Conservation (phyloP, 352 stramenopile genomes). For the Phytopythium chamaehyphon region DNA sequence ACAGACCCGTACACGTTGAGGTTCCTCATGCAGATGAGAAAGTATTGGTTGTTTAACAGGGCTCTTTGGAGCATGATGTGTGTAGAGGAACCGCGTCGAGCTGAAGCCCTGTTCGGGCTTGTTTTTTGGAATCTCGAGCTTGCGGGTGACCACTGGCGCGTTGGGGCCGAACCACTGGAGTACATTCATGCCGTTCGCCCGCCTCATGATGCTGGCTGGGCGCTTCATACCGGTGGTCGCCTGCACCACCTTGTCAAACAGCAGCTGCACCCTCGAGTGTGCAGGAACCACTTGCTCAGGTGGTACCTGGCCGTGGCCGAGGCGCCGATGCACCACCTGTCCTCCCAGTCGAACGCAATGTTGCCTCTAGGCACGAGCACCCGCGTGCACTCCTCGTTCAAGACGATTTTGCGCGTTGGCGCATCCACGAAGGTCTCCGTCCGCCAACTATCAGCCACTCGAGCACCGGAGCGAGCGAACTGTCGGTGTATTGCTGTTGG, state of each 20-base stretch:
- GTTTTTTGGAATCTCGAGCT: slow-evolving; percentile 21
- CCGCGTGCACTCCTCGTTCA: slow-evolving; percentile 17
- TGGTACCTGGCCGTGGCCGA: slow-evolving; percentile 22
- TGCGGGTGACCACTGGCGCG: slow-evolving; percentile 15
- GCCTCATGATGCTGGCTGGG: slow-evolving; percentile 25
- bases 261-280: slow-evolving; percentile 10
- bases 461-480: slow-evolving; percentile 3
- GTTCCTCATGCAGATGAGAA: slow-evolving; percentile 18
- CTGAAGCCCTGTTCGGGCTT: slow-evolving; percentile 2
- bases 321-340: slow-evolving; percentile 26
- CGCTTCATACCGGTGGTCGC: slow-evolving; percentile 15
- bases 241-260: slow-evolving; percentile 28
- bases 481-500: not conserved
- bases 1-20: slow-evolving; percentile 24
- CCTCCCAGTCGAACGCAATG: slow-evolving; percentile 33
- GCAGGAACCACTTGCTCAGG: slow-evolving; percentile 27
- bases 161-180: slow-evolving; percentile 24
- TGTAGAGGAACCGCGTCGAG: slow-evolving; percentile 19
- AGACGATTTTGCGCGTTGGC: slow-evolving; percentile 11
- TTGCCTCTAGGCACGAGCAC: slow-evolving; percentile 22
- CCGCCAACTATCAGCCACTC: slow-evolving; percentile 3
- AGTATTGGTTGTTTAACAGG: slow-evolving; percentile 4
- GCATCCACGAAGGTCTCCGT: slow-evolving; percentile 7
- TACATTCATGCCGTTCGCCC: slow-evolving; percentile 38
- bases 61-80: slow-evolving; percentile 14